These are phyloP conservation scores for Astrothelium subdiscretum DNA, from an alignment of 495 filamentous ascomycete genomes.

Conservation along the genomic window DNA sequence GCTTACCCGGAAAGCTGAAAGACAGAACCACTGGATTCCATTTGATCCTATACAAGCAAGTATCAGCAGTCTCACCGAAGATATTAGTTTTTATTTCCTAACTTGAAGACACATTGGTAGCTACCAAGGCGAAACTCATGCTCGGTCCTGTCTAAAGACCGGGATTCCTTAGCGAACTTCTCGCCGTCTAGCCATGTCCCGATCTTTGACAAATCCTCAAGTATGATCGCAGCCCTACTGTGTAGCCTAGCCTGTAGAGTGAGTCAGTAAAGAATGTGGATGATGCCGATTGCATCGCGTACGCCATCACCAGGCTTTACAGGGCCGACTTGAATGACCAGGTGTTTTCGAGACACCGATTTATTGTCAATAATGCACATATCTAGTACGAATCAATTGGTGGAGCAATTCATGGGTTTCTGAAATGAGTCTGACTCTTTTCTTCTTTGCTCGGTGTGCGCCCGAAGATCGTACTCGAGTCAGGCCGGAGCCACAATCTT, in stretches of 20 bases:
- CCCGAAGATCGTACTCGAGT: slow-evolving; percentile 24
- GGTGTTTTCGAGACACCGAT: slow-evolving; percentile 79
- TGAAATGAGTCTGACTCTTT: slow-evolving; percentile 6
- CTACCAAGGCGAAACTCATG: slow-evolving; percentile 58
- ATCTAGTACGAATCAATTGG: slow-evolving; percentile 23
- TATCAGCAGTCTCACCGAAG: background rate
- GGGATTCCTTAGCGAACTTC: slow-evolving; percentile 43
- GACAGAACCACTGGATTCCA: slow-evolving; percentile 76
- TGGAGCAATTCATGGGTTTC: background rate
- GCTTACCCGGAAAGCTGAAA: slow-evolving; percentile 69
- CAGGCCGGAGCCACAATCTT: slow-evolving; percentile 28
- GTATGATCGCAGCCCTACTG: slow-evolving; percentile 52
- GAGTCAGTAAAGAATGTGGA: background rate
- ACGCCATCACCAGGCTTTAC: slow-evolving; percentile 63
- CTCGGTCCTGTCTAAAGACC: slow-evolving; percentile 40
- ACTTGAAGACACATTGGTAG: slow-evolving; percentile 46
- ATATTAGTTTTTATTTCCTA: background rate
- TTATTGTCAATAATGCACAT: slow-evolving; percentile 52
- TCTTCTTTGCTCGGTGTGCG: slow-evolving; percentile 19
- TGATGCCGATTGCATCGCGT: slow-evolving; percentile 18
- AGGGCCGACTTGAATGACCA: slow-evolving; percentile 58
- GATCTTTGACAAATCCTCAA: slow-evolving; percentile 50
- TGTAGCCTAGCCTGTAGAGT: slow-evolving; percentile 42
- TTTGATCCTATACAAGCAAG: slow-evolving; percentile 44
- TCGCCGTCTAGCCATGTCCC: slow-evolving; percentile 69